These are phyloP conservation scores for Penicillium sp. DNA, from an alignment of 2,329 filamentous ascomycete genomes.

Conservation along the genomic window DNA sequence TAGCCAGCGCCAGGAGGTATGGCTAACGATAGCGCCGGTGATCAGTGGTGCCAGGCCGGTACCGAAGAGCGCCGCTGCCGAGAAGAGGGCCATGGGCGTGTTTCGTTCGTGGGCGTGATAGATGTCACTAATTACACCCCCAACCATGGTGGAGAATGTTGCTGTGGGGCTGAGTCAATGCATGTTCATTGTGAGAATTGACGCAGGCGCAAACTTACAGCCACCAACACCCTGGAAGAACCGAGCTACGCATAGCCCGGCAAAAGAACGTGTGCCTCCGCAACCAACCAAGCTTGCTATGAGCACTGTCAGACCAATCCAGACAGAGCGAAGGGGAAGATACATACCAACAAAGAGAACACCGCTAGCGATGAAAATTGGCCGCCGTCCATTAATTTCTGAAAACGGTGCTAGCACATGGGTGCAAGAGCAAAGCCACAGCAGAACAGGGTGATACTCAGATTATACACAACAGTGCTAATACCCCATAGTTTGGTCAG, in stretches of 20 bases:
- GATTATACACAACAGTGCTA: constrained; percentile 65
- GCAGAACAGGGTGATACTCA: constrained; percentile 81
- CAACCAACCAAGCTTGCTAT: constrained; percentile 68
- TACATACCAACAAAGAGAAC: constrained; percentile 63
- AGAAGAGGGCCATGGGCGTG: constrained; percentile 86
- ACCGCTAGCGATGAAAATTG: constrained; percentile 76
- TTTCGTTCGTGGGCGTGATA: constrained; percentile 79
- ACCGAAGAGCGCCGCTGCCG: constrained; percentile 74
- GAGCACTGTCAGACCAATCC: constrained; percentile 14
- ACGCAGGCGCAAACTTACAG: constrained; percentile 53
- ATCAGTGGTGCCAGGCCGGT: constrained; percentile 78
- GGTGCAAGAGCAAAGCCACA: constrained; percentile 78
- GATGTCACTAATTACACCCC: constrained; percentile 87
- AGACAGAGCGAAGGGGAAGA: neutral
- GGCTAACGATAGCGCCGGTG: constrained; percentile 67
- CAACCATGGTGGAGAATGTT: constrained; percentile 84
- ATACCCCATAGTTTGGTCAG: constrained; percentile 68
- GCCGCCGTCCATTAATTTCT: constrained; percentile 83
- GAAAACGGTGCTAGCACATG: constrained; percentile 85
- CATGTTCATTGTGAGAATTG: too few relatives aligned
- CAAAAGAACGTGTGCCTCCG: constrained; percentile 68
- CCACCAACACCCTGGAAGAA: constrained; percentile 78
- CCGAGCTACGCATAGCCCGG: constrained; percentile 73
- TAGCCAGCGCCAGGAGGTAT: constrained; percentile 77
- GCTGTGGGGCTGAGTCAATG: constrained; percentile 22